Conservation (phyloP, 2,329 filamentous ascomycete species). For the Podosphaera fusca region DNA sequence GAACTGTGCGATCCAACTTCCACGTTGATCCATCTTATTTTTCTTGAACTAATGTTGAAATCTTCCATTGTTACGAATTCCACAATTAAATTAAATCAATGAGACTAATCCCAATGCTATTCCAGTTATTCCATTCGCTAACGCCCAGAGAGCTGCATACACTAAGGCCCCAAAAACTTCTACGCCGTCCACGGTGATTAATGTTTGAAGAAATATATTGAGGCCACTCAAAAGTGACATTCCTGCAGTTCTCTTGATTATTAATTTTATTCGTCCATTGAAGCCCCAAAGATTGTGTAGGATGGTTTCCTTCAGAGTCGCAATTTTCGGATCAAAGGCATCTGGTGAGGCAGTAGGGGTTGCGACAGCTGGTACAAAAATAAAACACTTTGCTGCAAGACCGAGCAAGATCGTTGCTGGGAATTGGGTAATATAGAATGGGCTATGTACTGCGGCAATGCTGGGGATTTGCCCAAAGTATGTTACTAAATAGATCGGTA, state of each 20-base stretch:
- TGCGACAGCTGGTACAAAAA: constrained; percentile 47
- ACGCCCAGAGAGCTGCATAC: constrained; percentile 57
- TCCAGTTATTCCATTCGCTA: constrained; percentile 37
- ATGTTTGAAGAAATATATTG: constrained; percentile 40
- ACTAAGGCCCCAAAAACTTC: constrained; percentile 44
- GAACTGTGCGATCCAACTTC: too few species aligned
- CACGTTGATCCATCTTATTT: background rate
- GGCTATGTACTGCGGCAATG: constrained; percentile 41
- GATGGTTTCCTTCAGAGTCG: constrained; percentile 46
- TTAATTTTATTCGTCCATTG: constrained; percentile 34
- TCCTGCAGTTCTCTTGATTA: constrained; percentile 39
- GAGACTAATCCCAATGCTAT: constrained; percentile 27
- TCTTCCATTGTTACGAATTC: background rate
- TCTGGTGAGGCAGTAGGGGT: constrained; percentile 23
- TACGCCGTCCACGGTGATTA: constrained; percentile 43
- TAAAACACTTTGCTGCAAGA: constrained; percentile 47
- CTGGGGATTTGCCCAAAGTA: constrained; percentile 53
- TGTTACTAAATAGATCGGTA: constrained; percentile 48
- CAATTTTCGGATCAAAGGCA: constrained; percentile 39
- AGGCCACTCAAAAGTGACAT: constrained; percentile 32
- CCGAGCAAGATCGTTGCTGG: constrained; percentile 36
- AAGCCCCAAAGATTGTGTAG: constrained; percentile 52
- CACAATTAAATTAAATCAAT: background rate
- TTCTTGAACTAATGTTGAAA: background rate
- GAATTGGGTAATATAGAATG: constrained; percentile 35